phyloP scores from a whole-genome alignment of 768 basidiomycete genomes.

The Lyophyllum decastes region DNA sequence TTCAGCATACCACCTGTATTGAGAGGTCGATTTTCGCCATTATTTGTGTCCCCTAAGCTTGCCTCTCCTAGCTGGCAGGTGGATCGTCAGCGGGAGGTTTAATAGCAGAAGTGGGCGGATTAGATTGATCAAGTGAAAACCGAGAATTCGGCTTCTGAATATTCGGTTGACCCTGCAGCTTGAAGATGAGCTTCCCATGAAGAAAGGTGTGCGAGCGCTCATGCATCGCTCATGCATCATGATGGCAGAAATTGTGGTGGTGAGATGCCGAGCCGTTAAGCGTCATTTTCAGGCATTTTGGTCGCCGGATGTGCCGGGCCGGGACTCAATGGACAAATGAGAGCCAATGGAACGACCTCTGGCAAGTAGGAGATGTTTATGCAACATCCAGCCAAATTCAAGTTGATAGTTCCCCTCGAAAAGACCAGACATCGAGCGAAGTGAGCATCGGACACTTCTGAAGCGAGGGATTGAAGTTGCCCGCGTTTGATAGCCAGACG shows the following conservation, averaged over 20 bases:
- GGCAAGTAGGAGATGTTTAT: too few relatives aligned
- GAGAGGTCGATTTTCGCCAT: slow-evolving; percentile 8
- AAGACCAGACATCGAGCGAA: too few relatives aligned
- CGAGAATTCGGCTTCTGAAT: background rate
- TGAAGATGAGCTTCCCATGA: slow-evolving; percentile 8
- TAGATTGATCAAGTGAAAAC: slow-evolving; percentile 12
- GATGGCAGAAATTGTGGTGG: slow-evolving; percentile 2
- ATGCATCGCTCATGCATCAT: too few relatives aligned
- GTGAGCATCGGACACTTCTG: too few relatives aligned
- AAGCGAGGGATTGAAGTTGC: too few relatives aligned
- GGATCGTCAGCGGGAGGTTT: background rate
- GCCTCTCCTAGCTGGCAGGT: background rate
- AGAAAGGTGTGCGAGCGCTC: slow-evolving; percentile 22
- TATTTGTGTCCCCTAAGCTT: background rate
- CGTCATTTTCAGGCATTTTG: background rate
- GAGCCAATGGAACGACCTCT: too few relatives aligned
- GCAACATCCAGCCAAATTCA: background rate
- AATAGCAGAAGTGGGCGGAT: slow-evolving; percentile 5
- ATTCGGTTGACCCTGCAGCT: slow-evolving; percentile 6
- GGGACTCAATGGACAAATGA: too few relatives aligned
- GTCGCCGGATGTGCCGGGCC: slow-evolving; percentile 3
- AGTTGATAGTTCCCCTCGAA: too few relatives aligned
- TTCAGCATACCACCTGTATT: slow-evolving; percentile 16
- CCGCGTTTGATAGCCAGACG: too few relatives aligned
- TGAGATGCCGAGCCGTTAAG: background rate